A percentile compares a stretch with the other conserved stretches of the same genome.
These are phyloP conservation scores for Lepiota brunneoincarnata DNA, from an alignment of 768 basidiomycete genomes.

Conservation along the genomic window DNA sequence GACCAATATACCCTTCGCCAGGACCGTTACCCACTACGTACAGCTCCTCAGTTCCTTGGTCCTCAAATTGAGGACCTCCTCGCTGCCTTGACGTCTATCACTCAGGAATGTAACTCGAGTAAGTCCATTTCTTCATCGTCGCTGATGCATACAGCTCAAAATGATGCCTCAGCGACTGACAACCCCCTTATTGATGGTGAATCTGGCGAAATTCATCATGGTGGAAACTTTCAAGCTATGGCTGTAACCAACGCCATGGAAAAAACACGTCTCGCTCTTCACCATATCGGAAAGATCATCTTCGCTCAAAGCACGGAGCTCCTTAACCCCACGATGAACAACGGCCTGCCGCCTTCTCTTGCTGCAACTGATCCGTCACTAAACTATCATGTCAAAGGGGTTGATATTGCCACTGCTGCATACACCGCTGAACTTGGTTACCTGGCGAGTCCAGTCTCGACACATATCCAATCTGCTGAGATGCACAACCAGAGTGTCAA, in stretches of 20 bases:
- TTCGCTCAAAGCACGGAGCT: conserved; percentile 75
- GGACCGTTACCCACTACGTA: conserved; percentile 69
- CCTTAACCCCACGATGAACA: conserved; percentile 78
- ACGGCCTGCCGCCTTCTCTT: conserved; percentile 71
- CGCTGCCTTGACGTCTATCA: conserved; percentile 53
- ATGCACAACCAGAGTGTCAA: conserved; percentile 87
- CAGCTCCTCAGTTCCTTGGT: conserved; percentile 75
- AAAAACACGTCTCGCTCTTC: conserved; percentile 71
- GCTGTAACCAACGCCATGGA: conserved; percentile 81
- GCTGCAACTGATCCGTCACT: conserved; percentile 73
- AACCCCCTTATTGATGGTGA: conserved; percentile 77
- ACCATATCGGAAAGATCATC: conserved; percentile 68
- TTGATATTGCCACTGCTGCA: conserved; percentile 80
- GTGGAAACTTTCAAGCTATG: conserved; percentile 90
- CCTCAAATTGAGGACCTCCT: conserved; percentile 78
- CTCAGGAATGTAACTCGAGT: conserved; percentile 80
- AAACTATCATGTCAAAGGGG: conserved; percentile 76
- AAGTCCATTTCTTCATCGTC: conserved; percentile 22
- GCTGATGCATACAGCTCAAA: conserved; percentile 6
- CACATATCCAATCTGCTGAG: conserved; percentile 80
- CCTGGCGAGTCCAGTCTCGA: conserved; percentile 75
- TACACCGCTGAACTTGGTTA: conserved; percentile 78
- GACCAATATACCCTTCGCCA: conserved; percentile 72
- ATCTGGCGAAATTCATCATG: conserved; percentile 64
- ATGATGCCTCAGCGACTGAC: conserved; percentile 59